phyloP scores from a whole-genome alignment of 805 yeast species.

The Candida golubevii region DNA sequence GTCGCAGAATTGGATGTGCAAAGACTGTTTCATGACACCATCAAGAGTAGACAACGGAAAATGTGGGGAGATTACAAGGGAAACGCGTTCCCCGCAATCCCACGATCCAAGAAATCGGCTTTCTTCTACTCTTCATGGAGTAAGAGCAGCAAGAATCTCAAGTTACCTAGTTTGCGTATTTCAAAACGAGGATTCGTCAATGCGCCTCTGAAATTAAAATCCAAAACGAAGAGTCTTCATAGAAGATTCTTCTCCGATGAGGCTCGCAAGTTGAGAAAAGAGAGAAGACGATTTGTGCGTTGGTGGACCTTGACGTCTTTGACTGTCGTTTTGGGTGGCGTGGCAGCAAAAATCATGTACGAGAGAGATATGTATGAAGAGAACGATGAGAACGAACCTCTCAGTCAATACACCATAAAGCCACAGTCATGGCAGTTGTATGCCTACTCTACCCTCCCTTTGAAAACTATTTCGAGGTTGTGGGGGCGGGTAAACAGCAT shows the following conservation, averaged over 20 bases:
- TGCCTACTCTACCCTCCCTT: slow-evolving; percentile 84
- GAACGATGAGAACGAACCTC: slow-evolving; percentile 22
- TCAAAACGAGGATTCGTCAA: slow-evolving; percentile 31
- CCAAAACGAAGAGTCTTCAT: slow-evolving; percentile 34
- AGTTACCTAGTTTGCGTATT: slow-evolving; percentile 19
- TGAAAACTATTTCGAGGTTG: slow-evolving; percentile 82
- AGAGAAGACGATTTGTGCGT: slow-evolving; percentile 38
- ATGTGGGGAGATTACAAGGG: slow-evolving; percentile 30
- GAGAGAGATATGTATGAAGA: slow-evolving; percentile 29
- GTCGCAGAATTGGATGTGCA: slow-evolving; percentile 32
- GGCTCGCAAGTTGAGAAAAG: slow-evolving; percentile 37
- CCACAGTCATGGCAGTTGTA: slow-evolving; percentile 88
- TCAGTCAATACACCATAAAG: slow-evolving; percentile 41
- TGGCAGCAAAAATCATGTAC: slow-evolving; percentile 43
- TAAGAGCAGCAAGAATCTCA: slow-evolving; percentile 13
- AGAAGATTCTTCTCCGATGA: slow-evolving; percentile 40
- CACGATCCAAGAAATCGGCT: slow-evolving; percentile 52
- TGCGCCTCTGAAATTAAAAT: slow-evolving; percentile 34
- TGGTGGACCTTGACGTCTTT: slow-evolving; percentile 56
- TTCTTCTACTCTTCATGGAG: slow-evolving; percentile 48
- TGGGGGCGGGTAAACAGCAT: slow-evolving; percentile 92
- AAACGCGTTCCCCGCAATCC: slow-evolving; percentile 44
- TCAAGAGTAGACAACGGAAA: slow-evolving; percentile 15
- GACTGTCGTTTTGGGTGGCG: slow-evolving; percentile 51
- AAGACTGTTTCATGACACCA: slow-evolving; percentile 11